phyloP scores from a whole-genome alignment of 73 alveolate species.

The Breviolum minutum region DNA sequence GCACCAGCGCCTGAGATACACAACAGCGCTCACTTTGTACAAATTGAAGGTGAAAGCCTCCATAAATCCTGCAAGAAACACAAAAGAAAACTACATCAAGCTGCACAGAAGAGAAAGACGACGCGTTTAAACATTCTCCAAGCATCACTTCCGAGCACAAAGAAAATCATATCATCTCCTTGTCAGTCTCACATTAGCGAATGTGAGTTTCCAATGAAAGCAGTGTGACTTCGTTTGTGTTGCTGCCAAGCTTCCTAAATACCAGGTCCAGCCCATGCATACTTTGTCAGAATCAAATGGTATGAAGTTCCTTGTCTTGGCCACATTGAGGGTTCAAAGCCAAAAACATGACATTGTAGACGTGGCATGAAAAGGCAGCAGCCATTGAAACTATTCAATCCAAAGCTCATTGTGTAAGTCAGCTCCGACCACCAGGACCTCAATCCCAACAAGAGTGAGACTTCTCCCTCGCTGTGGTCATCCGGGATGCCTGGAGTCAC shows the following conservation, averaged over 20 bases:
- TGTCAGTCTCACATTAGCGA: background rate
- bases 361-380: background rate
- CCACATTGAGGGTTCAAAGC: background rate
- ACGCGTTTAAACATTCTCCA: background rate
- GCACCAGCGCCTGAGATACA: slow-evolving; percentile 13
- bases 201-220: background rate
- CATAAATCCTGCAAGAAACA: background rate
- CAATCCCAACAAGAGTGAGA: background rate
- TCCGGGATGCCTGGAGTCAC: no score
- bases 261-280: slow-evolving; percentile 95
- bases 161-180: slow-evolving; percentile 94
- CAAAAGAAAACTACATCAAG: background rate
- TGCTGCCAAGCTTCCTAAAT: slow-evolving; percentile 74
- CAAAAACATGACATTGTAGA: background rate
- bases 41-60: background rate
- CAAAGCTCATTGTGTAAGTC: slow-evolving; percentile 58
- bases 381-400: no score
- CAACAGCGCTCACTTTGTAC: background rate
- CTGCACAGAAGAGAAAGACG: background rate
- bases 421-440: slow-evolving; percentile 95
- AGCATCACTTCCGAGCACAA: slow-evolving; percentile 61
- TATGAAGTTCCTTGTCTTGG: slow-evolving; percentile 47
- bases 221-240: background rate
- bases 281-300: slow-evolving; percentile 88
- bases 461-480: background rate